Evolutionary conservation across 2,329 filamentous ascomycete species (phyloP), one percentile per base, ranked within the genome.

Genomic region (Celoporthe dispersa): DNA sequence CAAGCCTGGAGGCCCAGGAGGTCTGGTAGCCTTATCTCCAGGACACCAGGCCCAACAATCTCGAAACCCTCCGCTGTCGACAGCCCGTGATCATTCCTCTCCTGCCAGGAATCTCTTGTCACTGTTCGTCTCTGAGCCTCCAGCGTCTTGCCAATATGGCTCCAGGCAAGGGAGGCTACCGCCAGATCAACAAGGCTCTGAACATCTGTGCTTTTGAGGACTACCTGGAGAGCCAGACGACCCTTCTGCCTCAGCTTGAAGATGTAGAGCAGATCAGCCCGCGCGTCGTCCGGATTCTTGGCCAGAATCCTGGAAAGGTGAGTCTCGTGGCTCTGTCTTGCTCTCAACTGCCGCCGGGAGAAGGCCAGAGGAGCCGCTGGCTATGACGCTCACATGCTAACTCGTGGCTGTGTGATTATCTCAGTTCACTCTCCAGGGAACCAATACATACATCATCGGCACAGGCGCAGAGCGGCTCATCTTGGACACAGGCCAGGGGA

Each of bases 391-490:
- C 5, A 37, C 7, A 33, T 31, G 63, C 63, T 68, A 61, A 71
- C 25, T 48, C 2, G 8, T 48, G 8, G 19, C 39, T n/a, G n/a
- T n/a, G n/a, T 31, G 6, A 39, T 19, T 14, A 14, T 66, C 11
- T 61, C 44, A 94, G 86, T 83, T 83, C 70, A 80, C 82, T 25
- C 75, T 83, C n/a, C 81, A 85, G 83, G 86, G 91, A 68, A 93
- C 92, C 71, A 94, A 94, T 78, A 94, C 92, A 25, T 94, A 94
- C 77, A 85, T 94, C 51, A 78, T 94, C 69, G 92, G 92, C 39
- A 87, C 84, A 6, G 91, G 91, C 3, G 74, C 80, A 1, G 78
- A 81, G 14, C 85, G 92, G 1, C 80, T 94, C 65, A 83, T 94
- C 16, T 87, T 94, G 75, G 92, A 94, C 78, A 93, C 91, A 0